Evolutionary conservation across 352 stramenopile genomes (phyloP), one percentile per base, ranked within the genome.

Genomic region (Pilasporangium apinafurcum): DNA sequence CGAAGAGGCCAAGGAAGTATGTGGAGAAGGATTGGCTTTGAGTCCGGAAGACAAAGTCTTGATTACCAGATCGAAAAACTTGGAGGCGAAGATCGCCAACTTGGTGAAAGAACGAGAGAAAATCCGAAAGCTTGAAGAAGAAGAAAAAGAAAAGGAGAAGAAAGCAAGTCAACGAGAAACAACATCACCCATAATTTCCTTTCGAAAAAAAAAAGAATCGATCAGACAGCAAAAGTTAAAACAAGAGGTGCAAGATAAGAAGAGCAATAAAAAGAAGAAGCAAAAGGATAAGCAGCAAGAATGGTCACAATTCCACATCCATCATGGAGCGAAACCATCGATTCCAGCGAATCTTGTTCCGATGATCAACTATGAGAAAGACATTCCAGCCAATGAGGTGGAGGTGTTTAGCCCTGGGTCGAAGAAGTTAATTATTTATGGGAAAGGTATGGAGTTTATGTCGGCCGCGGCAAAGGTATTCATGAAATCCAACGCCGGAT

Each of bases 341-440:
- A 40, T 18, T 30, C 22, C 5, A 16, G n/a, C 34, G 29, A 33
- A 27, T 17, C 31, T 48, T 24, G 28, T 33, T 16, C 30, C 38
- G 9, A 21, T 62, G 44, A 68, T 68, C 20, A 62, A 62, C 29
- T 68, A 68, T 36, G 42, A 65, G 12, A n/a, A n/a, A n/a, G 49
- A 68, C 24, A 48, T 72, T 1, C 50, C 62, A n/a, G 9, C 32
- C 13, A 62, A 63, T 8, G 59, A 41, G 47, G 53, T 72, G 31
- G 50, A 62, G 30, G 44, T 55, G 2, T 58, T 68, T 16, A 45
- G 32, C 5, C 54, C 26, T 6, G 57, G 40, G 8, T 56, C 57
- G 5, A 30, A 28, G 12, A 21, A 44, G 8, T 37, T 67, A 14
- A 44, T 59, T 24, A 14, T 52, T 10, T 71, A 67, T 17, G 20